Base-by-base conservation (phyloP, 2,329 filamentous ascomycete species). In the Trichophyton mentagrophytes region DNA sequence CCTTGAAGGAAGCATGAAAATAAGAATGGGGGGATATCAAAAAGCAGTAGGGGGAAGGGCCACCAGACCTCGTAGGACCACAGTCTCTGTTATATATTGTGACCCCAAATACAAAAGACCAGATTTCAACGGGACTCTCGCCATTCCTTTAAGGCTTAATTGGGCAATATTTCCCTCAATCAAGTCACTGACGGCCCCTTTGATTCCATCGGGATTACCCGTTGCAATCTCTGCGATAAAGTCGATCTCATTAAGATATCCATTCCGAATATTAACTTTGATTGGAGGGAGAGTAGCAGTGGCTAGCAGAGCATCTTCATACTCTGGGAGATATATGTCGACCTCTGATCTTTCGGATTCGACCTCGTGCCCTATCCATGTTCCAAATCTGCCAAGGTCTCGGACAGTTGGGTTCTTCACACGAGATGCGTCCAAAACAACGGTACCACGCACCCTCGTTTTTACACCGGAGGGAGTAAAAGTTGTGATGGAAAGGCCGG, bases 151-250 rank as follows among this genome's bases (percentile, higher is more conserved):
- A 13, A 97, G 77, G 63, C 82, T 83, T 61, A 99, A 75, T 61
- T 81, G 79, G 9, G 84, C 81, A 61, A 97, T 77, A 60, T 84
- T 85, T 44, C 91, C 90, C 60, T 88, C 85, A 63, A 99, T 76
- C 85, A 90, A 97, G 72, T 96, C 88, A 71, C 93, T 90, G 55
- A 89, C 90, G 64, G 97, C 82, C 62, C 81, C 82, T 62, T 89
- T 85, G 66, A 96, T 84, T 4, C 85, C 86, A 60, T 90, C 84
- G 13, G 89, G 77, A 67, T 90, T 83, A 33, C 90, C 91, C 27
- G 90, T 87, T 42, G 81, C 77, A 44, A 97, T 74, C 63, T 93
- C 85, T 47, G 87, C 82, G 60, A 93, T 74, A 66, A 97, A 85
- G 67, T 96, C 88, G 61, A 97, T 77, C 61, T 82, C 77, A 2